Evolutionary conservation across 2,329 filamentous ascomycete genomes (phyloP).

Genomic region (Fusarium camptoceras): DNA sequence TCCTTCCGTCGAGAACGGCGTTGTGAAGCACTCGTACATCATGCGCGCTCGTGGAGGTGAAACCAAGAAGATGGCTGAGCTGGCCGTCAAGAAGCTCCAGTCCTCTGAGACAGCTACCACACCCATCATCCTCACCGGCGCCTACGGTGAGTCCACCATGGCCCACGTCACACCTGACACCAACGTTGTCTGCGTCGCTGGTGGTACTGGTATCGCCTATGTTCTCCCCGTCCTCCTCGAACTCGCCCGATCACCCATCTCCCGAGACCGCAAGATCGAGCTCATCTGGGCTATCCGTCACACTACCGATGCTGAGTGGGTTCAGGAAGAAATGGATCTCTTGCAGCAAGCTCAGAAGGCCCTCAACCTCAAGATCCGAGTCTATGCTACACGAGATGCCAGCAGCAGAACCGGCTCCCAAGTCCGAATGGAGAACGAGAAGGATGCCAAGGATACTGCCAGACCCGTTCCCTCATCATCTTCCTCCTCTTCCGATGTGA

Average conservation of each 20-base stretch:
- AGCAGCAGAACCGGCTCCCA: conserved; percentile 28
- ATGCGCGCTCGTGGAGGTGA: conserved; percentile 70
- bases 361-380: conserved; percentile 62
- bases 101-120: conserved; percentile 54
- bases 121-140: conserved; percentile 70
- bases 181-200: conserved; percentile 56
- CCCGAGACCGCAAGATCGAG: conserved; percentile 61
- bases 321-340: conserved; percentile 65
- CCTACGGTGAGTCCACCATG: conserved; percentile 68
- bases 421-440: conserved; percentile 41
- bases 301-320: conserved; percentile 67
- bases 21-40: conserved; percentile 66
- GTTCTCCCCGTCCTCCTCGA: conserved; percentile 54
- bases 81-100: conserved; percentile 55
- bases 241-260: conserved; percentile 57
- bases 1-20: conserved; percentile 56
- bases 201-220: conserved; percentile 56
- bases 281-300: conserved; percentile 75
- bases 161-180: conserved; percentile 55
- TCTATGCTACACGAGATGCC: conserved; percentile 69
- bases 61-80: conserved; percentile 64
- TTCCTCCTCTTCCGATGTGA: conserved; percentile 42
- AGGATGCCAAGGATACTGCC: conserved; percentile 17
- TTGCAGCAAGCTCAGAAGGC: conserved; percentile 55
- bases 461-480: conserved; percentile 42